Evolutionary conservation across 495 filamentous ascomycete species (phyloP).

Genomic region (Xylaria acuta): DNA sequence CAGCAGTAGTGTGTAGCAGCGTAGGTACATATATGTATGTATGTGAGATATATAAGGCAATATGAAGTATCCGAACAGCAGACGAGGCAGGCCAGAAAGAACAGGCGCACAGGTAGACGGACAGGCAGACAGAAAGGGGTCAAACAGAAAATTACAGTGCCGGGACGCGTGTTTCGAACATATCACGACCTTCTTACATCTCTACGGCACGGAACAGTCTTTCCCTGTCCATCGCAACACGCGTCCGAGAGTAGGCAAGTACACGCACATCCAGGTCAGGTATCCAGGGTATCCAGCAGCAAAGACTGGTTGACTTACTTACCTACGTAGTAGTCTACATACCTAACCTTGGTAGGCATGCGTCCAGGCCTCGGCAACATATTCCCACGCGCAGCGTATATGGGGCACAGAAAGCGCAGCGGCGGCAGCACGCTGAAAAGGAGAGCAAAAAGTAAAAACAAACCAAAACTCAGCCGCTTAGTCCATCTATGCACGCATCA

Average conservation of each 20-base stretch:
- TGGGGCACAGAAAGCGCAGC: background rate
- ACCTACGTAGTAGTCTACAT: background rate
- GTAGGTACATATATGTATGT: background rate
- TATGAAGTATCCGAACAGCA: background rate
- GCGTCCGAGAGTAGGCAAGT: background rate
- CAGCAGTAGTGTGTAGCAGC: background rate
- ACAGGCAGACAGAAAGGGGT: background rate
- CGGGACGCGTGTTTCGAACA: background rate
- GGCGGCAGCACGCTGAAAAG: background rate
- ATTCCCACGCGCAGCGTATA: background rate
- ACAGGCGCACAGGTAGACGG: background rate
- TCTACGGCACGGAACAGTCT: background rate
- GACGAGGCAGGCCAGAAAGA: background rate
- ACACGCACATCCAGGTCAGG: background rate
- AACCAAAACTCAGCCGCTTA: background rate
- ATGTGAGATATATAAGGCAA: background rate
- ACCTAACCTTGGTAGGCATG: background rate
- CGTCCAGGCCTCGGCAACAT: background rate
- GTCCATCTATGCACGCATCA: background rate
- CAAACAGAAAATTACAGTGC: background rate
- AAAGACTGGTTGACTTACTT: background rate
- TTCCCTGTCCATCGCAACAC: background rate
- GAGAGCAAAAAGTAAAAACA: background rate
- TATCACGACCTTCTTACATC: background rate
- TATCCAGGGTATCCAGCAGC: background rate